Percentiles rank a stretch among this genome's conserved stretches.
These are phyloP conservation scores for Ophiostoma sp. DNA, from an alignment of 2,329 filamentous ascomycete species.

Conservation along the genomic window DNA sequence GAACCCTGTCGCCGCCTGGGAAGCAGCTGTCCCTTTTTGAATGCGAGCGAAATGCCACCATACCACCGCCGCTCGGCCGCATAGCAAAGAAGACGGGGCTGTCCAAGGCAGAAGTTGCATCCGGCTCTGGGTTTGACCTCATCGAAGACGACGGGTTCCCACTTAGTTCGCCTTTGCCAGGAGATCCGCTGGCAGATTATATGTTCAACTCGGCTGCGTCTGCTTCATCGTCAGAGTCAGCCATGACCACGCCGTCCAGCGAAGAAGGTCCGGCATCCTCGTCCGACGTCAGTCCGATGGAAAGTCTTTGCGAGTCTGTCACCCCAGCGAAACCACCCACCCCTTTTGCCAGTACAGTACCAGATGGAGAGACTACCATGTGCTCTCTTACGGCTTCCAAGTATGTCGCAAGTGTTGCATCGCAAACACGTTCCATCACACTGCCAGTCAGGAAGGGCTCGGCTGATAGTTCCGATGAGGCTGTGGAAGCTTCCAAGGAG, in stretches of 20 bases:
- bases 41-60: conserved; percentile 13
- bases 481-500: neutral
- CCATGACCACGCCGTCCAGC: neutral
- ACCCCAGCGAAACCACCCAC: neutral
- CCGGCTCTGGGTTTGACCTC: conserved; percentile 16
- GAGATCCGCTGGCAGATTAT: neutral
- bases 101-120: conserved; percentile 19
- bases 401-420: conserved; percentile 84
- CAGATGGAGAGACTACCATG: neutral
- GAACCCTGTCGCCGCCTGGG: conserved; percentile 11
- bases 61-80: conserved; percentile 11
- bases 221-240: neutral
- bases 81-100: conserved; percentile 15
- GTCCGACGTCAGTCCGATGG: neutral
- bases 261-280: neutral
- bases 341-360: neutral
- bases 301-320: neutral
- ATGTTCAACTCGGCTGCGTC: neutral
- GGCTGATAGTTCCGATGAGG: neutral
- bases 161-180: neutral
- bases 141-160: conserved; percentile 14
- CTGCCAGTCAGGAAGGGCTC: conserved; percentile 74
- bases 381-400: neutral
- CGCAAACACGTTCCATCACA: conserved; percentile 99
- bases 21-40: conserved; percentile 17